These are phyloP conservation scores for Aquanectria penicillioides DNA, from an alignment of 2,329 filamentous ascomycete species.

Conservation along the genomic window DNA sequence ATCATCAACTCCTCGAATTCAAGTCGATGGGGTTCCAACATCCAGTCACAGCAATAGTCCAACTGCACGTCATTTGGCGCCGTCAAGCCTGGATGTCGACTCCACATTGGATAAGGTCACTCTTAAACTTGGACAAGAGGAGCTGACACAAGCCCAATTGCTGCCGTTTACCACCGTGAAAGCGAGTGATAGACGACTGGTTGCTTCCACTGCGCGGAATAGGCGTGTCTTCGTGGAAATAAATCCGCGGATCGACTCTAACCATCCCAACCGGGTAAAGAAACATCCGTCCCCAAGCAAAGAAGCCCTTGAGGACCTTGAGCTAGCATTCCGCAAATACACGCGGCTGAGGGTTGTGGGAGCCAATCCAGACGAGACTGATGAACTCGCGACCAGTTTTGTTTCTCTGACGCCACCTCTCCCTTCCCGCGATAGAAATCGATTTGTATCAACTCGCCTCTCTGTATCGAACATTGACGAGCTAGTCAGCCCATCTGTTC, in stretches of 20 bases:
- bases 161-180: neutral
- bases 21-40: slow-evolving; percentile 28
- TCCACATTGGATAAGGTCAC: slow-evolving; percentile 3
- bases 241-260: neutral
- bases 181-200: slow-evolving; percentile 1
- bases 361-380: slow-evolving; percentile 31
- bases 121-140: neutral
- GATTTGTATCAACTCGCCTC: slow-evolving; percentile 25
- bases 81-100: slow-evolving; percentile 5
- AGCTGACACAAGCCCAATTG: neutral
- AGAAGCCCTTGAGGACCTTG: slow-evolving; percentile 50
- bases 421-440: slow-evolving; percentile 44
- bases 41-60: slow-evolving; percentile 29
- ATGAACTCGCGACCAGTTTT: slow-evolving; percentile 44
- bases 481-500: slow-evolving; percentile 2
- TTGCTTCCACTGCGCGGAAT: slow-evolving; percentile 22
- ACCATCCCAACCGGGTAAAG: slow-evolving; percentile 43
- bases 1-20: slow-evolving; percentile 51
- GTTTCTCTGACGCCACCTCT: slow-evolving; percentile 26
- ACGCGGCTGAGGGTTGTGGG: slow-evolving; percentile 32
- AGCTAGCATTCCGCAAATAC: slow-evolving; percentile 48
- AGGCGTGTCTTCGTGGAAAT: slow-evolving; percentile 10
- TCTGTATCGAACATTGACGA: slow-evolving; percentile 30
- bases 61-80: slow-evolving; percentile 1
- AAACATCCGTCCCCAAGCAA: slow-evolving; percentile 59